Evolutionary conservation across 306 rosid species (phyloP), one percentile per base, ranked within the genome.

Genomic region (Lablab purpureus): DNA sequence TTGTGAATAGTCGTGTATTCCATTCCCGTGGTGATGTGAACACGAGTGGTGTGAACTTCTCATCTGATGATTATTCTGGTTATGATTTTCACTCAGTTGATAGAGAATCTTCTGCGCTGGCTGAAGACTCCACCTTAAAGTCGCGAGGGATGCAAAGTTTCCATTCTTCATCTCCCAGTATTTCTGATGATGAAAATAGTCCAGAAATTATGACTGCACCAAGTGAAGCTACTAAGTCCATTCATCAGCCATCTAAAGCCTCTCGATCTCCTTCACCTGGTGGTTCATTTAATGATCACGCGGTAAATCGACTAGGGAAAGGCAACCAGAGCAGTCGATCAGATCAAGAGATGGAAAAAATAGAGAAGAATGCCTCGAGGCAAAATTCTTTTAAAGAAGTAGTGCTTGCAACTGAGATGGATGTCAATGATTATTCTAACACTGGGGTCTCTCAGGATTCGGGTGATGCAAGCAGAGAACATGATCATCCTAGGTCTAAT

Each of bases 11-110:
- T 21, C 34, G 67, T 30, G 74, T 80, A 28, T 71, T 83, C 47
- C 86, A 76, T 80, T 78, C 88, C 45, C 81, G 78, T 27, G 84
- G 85, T 64, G 89, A 72, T 72, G 82, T 65, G 72, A 81, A 87
- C 73, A 71, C 80, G 67, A 64, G 34, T 52, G 87, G 84, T 71
- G 90, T 85, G 67, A 87, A 90, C 81, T 89, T 91, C 88, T 96
- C 98, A 6, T 93, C 97, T 43, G 97, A 90, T 75, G 99, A 96
- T 84, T 96, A 91, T 88, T 88, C 93, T 66, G 93, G 97, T 68
- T 96, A 87, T 59, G 94, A 93, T 89, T 96, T 93, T 81, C 93
- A 89, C 65, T 90, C 93, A 3, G 84, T 88, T 32, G 99, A 96
- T 79, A 90, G 88, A 83, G 99, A 88, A 41, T 86, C 91, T 50